Conservation (phyloP, 176 grass and related monocot species). For the Carex pumila region DNA sequence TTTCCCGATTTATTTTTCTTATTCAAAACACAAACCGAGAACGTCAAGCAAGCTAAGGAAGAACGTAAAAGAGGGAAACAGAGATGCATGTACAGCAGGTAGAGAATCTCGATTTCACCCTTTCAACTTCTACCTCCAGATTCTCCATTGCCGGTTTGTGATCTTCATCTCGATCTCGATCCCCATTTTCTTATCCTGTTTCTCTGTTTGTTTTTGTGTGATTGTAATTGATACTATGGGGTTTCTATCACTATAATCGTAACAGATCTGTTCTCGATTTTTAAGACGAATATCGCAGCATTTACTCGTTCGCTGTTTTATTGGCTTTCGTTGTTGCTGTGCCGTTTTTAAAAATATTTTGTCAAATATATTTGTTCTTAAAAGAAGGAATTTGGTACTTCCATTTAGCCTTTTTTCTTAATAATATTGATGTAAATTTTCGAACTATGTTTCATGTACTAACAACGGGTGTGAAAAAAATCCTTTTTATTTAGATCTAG, state of each 20-base stretch:
- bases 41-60: neutral
- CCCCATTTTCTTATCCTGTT: neutral
- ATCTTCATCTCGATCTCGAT: constrained; percentile 9
- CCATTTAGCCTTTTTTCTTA: neutral
- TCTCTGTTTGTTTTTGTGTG: neutral
- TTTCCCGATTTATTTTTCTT: neutral
- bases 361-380: no score
- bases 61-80: neutral
- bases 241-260: neutral
- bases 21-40: neutral
- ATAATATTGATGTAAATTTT: neutral
- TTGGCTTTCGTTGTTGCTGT: neutral
- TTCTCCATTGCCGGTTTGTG: neutral
- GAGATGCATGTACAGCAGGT: neutral
- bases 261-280: constrained; percentile 15
- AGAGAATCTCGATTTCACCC: neutral
- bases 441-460: neutral
- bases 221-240: neutral
- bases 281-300: neutral
- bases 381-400: no score
- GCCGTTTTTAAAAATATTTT: neutral
- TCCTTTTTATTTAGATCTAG: neutral
- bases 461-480: no score
- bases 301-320: neutral
- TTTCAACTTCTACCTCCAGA: neutral